Percentiles rank a stretch among this genome's conserved stretches.
Evolutionary conservation across 129 eudicot genomes (phyloP).

Genomic region (Lonicera japonica): DNA sequence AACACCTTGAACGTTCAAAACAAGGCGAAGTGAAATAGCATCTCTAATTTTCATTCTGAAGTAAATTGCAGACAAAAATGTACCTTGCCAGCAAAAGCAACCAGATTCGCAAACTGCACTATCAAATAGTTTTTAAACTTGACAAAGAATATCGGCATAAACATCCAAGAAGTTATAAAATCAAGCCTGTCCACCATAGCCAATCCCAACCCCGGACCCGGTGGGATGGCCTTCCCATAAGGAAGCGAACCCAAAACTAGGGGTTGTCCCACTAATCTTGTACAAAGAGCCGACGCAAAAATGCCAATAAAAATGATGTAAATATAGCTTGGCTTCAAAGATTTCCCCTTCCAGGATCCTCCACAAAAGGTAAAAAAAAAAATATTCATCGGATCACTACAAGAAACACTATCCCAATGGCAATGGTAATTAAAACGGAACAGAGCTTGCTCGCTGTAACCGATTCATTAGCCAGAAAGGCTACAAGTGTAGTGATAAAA

Average conservation of each 20-base stretch:
- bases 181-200: conserved; percentile 17
- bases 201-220: neutral
- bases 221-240: conserved; percentile 1
- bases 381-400: neutral
- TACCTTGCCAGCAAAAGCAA: conserved; percentile 16
- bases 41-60: conserved; percentile 4
- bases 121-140: neutral
- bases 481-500: neutral
- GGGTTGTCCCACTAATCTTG: neutral
- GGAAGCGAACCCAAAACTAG: neutral
- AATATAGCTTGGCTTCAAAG: neutral
- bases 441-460: neutral
- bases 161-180: conserved; percentile 8
- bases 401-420: neutral
- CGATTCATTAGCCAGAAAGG: neutral
- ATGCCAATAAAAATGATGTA: neutral
- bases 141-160: conserved; percentile 16
- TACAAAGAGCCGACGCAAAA: neutral
- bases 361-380: neutral
- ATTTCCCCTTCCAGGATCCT: neutral
- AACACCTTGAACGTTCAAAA: neutral
- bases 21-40: conserved; percentile 5
- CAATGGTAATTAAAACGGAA: neutral
- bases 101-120: conserved; percentile 2
- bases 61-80: conserved; percentile 7